Conservation (phyloP, 2,329 filamentous ascomycete genomes). For the Diaporthe australafricana region DNA sequence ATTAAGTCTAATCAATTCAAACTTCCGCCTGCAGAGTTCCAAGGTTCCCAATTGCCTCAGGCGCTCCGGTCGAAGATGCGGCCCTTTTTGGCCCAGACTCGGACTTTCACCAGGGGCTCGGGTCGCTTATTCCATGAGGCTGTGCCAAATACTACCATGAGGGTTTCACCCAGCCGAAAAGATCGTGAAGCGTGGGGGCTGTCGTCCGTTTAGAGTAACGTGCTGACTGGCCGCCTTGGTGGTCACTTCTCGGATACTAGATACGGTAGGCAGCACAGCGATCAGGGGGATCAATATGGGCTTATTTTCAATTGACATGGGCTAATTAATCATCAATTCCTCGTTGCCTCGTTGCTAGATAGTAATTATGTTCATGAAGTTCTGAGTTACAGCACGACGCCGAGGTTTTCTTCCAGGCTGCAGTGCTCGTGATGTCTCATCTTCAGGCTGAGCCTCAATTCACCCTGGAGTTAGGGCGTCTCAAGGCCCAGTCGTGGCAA, state of each 20-base stretch:
- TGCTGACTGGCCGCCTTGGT: conserved; percentile 1
- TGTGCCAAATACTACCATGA: not conserved
- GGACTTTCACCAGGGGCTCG: not conserved
- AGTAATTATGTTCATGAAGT: not conserved
- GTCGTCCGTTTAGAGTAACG: not conserved
- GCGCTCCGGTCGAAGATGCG: not conserved
- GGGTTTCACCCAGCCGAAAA: not conserved
- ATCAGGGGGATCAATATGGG: not conserved
- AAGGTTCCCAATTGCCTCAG: not conserved
- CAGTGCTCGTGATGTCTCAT: conserved; percentile 1
- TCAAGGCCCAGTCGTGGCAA: not conserved
- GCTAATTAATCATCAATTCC: not conserved
- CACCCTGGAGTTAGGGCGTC: not conserved
- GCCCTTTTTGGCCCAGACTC: conserved; percentile 1
- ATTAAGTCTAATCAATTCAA: not conserved
- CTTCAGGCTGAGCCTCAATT: not conserved
- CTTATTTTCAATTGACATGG: not conserved
- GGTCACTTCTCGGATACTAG: not conserved
- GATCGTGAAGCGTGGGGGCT: not conserved
- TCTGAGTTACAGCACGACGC: not conserved
- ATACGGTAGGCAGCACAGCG: conserved; percentile 11
- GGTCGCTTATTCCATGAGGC: not conserved
- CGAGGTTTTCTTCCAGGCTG: not conserved
- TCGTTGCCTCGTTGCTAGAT: too few relatives aligned
- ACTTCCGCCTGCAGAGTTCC: not conserved